These are phyloP conservation scores for Mycena haematopus DNA, from an alignment of 768 basidiomycete species.

Conservation along the genomic window DNA sequence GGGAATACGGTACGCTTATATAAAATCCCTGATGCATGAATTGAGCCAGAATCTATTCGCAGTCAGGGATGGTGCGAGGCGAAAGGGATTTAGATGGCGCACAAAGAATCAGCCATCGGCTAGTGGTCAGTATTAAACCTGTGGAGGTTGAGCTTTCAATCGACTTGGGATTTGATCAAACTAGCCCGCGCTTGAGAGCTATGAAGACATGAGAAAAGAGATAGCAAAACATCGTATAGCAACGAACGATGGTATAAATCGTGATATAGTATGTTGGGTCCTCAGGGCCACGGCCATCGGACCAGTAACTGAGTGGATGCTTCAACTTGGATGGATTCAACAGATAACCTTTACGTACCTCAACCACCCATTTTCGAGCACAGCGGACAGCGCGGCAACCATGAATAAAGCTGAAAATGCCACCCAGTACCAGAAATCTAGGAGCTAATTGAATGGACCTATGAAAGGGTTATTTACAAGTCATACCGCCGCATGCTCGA, in stretches of 20 bases:
- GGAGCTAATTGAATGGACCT: slow-evolving; percentile 23
- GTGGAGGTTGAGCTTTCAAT: background rate
- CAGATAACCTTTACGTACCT: slow-evolving; percentile 33
- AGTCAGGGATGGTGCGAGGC: slow-evolving; percentile 1
- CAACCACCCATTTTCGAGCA: slow-evolving; percentile 76
- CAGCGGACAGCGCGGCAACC: slow-evolving; percentile 65
- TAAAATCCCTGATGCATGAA: slow-evolving; percentile 76
- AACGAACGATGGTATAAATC: slow-evolving; percentile 59
- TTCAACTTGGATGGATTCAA: background rate
- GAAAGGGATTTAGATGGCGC: background rate
- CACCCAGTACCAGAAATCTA: slow-evolving; percentile 55
- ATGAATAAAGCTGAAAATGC: slow-evolving; percentile 50
- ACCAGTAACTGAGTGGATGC: slow-evolving; percentile 54
- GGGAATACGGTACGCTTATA: slow-evolving; percentile 43
- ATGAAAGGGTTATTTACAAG: slow-evolving; percentile 58
- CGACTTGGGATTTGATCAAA: background rate
- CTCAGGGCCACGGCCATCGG: slow-evolving; percentile 48
- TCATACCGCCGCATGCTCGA: slow-evolving; percentile 52
- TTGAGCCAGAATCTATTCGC: slow-evolving; percentile 69
- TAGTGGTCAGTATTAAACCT: background rate
- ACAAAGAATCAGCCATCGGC: background rate
- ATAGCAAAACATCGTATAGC: slow-evolving; percentile 18
- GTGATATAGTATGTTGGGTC: slow-evolving; percentile 66
- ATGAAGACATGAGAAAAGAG: slow-evolving; percentile 55
- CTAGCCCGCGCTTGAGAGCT: slow-evolving; percentile 2